These are phyloP conservation scores for Psilocybe mexicana DNA, from an alignment of 1,284 basidiomycete species.

Conservation along the genomic window DNA sequence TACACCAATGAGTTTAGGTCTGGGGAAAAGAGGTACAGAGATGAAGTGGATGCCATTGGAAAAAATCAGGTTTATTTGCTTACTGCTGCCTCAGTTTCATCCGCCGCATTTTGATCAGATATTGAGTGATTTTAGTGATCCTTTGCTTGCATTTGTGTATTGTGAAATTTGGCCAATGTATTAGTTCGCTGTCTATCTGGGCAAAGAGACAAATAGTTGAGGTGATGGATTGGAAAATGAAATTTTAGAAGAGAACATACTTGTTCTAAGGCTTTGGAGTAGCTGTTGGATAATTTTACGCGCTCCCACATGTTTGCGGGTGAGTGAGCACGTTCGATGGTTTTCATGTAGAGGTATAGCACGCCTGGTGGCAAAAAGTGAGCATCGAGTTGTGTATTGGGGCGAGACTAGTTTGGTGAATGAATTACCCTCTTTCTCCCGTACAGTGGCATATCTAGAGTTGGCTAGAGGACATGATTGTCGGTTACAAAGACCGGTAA, in stretches of 20 bases:
- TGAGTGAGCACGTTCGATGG: slow-evolving; percentile 94
- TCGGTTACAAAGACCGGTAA: slow-evolving; percentile 95
- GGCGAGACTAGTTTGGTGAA: not conserved
- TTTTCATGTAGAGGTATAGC: slow-evolving; percentile 97
- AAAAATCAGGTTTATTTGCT: slow-evolving; percentile 29
- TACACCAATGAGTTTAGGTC: slow-evolving; percentile 91
- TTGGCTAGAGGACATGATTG: slow-evolving; percentile 98
- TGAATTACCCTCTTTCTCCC: slow-evolving; percentile 86
- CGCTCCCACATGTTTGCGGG: slow-evolving; percentile 98
- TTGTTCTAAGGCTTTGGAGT: slow-evolving; percentile 93
- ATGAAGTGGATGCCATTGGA: not conserved
- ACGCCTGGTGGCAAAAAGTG: slow-evolving; percentile 53
- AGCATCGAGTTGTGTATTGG: not conserved
- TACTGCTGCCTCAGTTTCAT: slow-evolving; percentile 89
- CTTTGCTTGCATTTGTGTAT: slow-evolving; percentile 99
- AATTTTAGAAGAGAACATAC: slow-evolving; percentile 39
- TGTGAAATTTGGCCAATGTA: slow-evolving; percentile 97
- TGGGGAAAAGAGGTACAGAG: slow-evolving; percentile 1
- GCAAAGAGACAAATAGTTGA: not conserved
- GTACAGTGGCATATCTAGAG: slow-evolving; percentile 94
- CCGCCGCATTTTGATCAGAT: slow-evolving; percentile 96
- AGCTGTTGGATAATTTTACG: slow-evolving; percentile 92
- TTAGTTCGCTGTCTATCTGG: slow-evolving; percentile 92
- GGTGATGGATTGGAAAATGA: not conserved
- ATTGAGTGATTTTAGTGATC: slow-evolving; percentile 98